These are phyloP conservation scores for Hyphopichia burtonii DNA, from an alignment of 1,139 yeast species.

Conservation along the genomic window DNA sequence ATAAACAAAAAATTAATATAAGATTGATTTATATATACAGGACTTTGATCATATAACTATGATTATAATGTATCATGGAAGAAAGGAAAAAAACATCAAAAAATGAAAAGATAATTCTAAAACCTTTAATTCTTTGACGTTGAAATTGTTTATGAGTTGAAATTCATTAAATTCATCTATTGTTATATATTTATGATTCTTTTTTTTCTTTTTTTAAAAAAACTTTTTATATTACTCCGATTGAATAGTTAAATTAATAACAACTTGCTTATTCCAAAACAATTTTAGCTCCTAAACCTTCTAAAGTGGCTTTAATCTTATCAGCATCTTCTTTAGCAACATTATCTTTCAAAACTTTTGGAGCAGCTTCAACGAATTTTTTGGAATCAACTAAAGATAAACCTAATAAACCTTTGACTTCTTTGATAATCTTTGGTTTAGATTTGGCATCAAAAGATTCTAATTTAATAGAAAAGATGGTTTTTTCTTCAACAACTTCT, in stretches of 20 bases:
- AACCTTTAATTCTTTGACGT: neutral
- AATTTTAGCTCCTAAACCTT: conserved; percentile 93
- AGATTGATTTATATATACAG: conserved; percentile 16
- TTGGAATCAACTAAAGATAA: conserved; percentile 94
- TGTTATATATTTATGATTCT: no score
- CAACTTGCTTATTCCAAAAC: conserved; percentile 63
- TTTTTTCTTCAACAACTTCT: conserved; percentile 87
- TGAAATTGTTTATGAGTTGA: neutral
- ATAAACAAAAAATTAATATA: conserved; percentile 5
- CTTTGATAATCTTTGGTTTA: conserved; percentile 97
- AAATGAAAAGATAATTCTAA: neutral
- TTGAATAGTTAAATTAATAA: neutral
- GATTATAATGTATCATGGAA: neutral
- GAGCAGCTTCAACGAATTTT: conserved; percentile 97
- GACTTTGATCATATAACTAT: conserved; percentile 5
- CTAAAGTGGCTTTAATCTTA: conserved; percentile 88
- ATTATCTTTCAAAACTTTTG: conserved; percentile 84
- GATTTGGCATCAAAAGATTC: conserved; percentile 93
- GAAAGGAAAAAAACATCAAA: neutral
- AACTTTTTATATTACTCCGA: neutral
- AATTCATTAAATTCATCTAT: neutral
- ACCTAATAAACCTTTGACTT: conserved; percentile 88
- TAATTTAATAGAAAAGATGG: conserved; percentile 86
- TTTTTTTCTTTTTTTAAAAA: neutral
- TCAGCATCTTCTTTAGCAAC: conserved; percentile 82